Evolutionary conservation across 2,329 filamentous ascomycete genomes (phyloP).

Genomic region (Curvularia sp.): DNA sequence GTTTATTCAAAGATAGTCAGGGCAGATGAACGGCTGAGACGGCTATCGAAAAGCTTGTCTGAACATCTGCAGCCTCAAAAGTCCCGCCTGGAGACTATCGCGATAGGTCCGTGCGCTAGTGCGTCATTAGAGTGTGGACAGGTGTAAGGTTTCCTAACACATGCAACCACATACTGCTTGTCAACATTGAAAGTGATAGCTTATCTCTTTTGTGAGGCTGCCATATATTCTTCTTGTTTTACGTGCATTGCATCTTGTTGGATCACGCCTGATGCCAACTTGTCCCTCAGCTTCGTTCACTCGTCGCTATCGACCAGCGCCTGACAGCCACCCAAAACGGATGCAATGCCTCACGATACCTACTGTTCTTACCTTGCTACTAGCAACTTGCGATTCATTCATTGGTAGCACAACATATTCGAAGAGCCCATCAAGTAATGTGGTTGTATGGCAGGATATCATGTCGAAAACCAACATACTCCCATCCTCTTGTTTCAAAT

Average conservation of each 20-base stretch:
- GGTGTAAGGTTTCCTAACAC: slow-evolving; percentile 1
- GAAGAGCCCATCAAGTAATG: not conserved
- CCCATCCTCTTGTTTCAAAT: not conserved
- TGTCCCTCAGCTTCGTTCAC: not conserved
- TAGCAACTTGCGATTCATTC: no score
- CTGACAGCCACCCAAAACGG: not conserved
- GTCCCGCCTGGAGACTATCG: not conserved
- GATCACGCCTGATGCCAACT: not conserved
- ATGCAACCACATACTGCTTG: not conserved
- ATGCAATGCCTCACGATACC: not conserved
- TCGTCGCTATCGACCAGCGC: not conserved
- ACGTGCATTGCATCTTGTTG: not conserved
- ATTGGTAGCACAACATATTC: not conserved
- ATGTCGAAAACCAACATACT: not conserved
- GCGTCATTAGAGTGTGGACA: slow-evolving; percentile 2
- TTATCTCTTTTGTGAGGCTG: not conserved
- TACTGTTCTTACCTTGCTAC: no score
- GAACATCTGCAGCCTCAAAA: slow-evolving; percentile 2
- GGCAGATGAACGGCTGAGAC: not conserved
- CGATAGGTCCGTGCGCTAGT: slow-evolving; percentile 7
- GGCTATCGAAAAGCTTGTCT: slow-evolving; percentile 9
- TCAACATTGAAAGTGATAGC: not conserved
- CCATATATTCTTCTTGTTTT: no score
- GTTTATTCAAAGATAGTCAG: not conserved
- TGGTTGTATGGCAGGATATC: not conserved